Base-by-base conservation (phyloP, 257 asterid genomes). In the Coffea eugenioides region DNA sequence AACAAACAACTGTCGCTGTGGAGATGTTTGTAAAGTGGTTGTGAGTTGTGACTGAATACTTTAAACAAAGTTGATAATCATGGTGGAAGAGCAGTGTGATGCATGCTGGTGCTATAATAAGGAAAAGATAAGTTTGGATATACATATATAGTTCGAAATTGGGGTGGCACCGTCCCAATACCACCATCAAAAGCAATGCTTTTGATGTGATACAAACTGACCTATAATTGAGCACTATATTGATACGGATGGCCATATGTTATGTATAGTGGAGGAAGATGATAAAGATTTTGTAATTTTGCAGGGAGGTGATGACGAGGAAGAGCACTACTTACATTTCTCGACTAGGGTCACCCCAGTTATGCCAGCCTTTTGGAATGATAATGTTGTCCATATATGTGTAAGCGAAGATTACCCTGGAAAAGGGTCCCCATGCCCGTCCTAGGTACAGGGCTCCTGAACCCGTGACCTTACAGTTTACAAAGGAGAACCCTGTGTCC, bases 341-440 rank as follows among this genome's bases (percentile, higher is more conserved):
- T 59, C 98, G 86, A 43, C 85, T 88, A 59, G 99, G 99, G 81
- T 95, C 99, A 25, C 97, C 97, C 99, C 98, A 95, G 51, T 93
- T 93, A 80, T 90, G 89, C 99, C 99, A 95, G 31, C 99, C 99
- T 81, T 91, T 92, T 0, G 98, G 99, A 43, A 92, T 89, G 86
- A 95, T 88, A 78, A 93, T 92, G 77, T 93, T 93, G 91, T 93
- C 98, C 97, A 95, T 92, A 71, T 91, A 91, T 8, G 99, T 93
- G 74, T 92, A 90, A 75, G 98, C 93, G 68, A 95, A 95, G 23
- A 95, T 88, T 3, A 95, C 99, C 86, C 97, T 91, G 0, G 99
- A 95, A 74, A 95, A 95, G 3, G 99, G 97, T 5, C 98, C 98
- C 98, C 99, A 95, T 15, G 99, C 99, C 90, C 99, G 87, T 69